Conservation (phyloP, 2,329 filamentous ascomycete genomes). For the Xylaria sp. region DNA sequence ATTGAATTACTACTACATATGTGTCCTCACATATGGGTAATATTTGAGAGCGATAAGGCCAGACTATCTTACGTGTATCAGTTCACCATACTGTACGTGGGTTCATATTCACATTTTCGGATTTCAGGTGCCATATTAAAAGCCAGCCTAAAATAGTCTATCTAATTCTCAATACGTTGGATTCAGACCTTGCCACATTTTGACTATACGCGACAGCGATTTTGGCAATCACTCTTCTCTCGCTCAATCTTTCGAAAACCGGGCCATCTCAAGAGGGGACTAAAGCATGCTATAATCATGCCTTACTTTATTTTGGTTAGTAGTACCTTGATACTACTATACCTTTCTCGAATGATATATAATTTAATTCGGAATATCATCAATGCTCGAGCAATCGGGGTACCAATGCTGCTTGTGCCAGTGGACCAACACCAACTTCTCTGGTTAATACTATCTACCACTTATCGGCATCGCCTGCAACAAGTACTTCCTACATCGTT, state of each 20-base stretch:
- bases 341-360: neutral
- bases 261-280: neutral
- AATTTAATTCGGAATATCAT: constrained; percentile 7
- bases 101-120: no score
- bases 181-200: no score
- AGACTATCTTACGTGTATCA: no score
- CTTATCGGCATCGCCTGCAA: constrained; percentile 4
- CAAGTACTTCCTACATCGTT: constrained; percentile 4
- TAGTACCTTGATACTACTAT: constrained; percentile 7
- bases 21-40: no score
- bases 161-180: neutral
- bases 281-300: neutral
- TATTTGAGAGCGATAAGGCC: no score
- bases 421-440: neutral
- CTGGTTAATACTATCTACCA: constrained; percentile 8
- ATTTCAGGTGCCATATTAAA: no score
- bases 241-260: neutral
- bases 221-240: neutral
- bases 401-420: constrained; percentile 1
- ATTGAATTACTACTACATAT: no score
- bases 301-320: neutral
- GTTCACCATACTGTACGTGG: no score
- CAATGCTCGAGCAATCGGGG: constrained; percentile 1
- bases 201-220: neutral
- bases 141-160: no score